A percentile compares a stretch with the other conserved stretches of the same genome.
These are phyloP conservation scores for Trichoderma cornu-damae DNA, from an alignment of 2,329 filamentous ascomycete species.

Conservation along the genomic window DNA sequence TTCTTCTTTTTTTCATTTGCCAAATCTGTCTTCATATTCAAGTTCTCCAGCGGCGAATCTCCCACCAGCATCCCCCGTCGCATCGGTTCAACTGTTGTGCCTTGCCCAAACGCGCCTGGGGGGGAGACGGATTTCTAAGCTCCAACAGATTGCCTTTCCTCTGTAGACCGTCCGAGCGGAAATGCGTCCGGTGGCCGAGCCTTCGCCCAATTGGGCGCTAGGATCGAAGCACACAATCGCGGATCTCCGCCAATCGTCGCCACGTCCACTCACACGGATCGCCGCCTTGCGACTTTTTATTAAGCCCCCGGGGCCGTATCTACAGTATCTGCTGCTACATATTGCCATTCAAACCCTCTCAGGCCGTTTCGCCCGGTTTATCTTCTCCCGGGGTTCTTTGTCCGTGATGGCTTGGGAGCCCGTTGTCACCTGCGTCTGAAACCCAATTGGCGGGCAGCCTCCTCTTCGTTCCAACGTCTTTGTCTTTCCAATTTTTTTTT, in stretches of 20 bases:
- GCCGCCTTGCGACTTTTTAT: constrained; percentile 14
- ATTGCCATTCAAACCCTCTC: constrained; percentile 2
- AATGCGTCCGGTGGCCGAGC: constrained; percentile 5
- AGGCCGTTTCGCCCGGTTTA: background rate
- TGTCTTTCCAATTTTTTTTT: too few species aligned
- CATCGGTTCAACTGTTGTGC: constrained; percentile 7
- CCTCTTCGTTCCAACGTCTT: too few species aligned
- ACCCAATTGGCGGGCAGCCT: background rate
- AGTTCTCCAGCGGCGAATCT: background rate
- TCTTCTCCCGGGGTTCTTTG: background rate
- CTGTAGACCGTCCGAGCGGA: constrained; percentile 3
- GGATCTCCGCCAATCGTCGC: constrained; percentile 12
- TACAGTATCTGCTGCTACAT: too few species aligned
- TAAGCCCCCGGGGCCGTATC: background rate
- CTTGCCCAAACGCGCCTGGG: background rate
- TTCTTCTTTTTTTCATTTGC: too few species aligned
- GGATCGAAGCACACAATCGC: constrained; percentile 17
- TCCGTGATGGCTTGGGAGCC: background rate
- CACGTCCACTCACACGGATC: constrained; percentile 14
- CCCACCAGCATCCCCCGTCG: background rate
- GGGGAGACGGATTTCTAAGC: constrained; percentile 10
- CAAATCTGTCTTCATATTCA: too few species aligned
- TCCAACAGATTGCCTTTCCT: background rate
- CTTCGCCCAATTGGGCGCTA: constrained; percentile 14
- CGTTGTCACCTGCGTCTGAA: background rate